Percentiles rank a stretch among this genome's conserved stretches.
phyloP scores from a whole-genome alignment of 441 rosid species.

The Pelargonium cotyledonis region DNA sequence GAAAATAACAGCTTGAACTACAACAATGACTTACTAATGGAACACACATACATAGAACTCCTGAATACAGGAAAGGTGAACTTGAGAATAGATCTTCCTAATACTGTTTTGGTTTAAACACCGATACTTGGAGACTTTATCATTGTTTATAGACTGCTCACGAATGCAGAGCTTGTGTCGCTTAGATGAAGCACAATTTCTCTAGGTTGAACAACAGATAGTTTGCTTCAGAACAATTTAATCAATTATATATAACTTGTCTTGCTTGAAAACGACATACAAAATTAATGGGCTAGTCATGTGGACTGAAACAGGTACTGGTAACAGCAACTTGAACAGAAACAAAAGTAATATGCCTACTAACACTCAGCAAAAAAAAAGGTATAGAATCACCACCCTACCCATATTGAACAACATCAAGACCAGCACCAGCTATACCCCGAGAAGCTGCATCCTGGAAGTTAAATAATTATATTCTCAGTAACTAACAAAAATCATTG shows the following conservation, averaged over 20 bases:
- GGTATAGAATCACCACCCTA: conserved; percentile 32
- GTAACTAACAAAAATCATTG: neutral
- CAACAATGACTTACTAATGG: neutral
- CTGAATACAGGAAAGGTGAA: neutral
- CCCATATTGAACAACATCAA: conserved; percentile 89
- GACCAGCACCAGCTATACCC: conserved; percentile 64
- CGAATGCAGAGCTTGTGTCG: neutral
- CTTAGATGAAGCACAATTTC: neutral
- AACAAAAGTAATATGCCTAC: neutral
- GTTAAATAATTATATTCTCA: conserved; percentile 18
- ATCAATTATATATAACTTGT: conserved; percentile 3
- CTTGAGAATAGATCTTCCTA: neutral
- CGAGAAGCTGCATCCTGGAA: conserved; percentile 85
- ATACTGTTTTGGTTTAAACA: neutral
- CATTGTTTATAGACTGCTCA: neutral
- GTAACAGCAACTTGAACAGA: conserved; percentile 11
- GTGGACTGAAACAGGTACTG: neutral
- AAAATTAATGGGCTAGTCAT: neutral
- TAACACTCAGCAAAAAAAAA: conserved; percentile 11
- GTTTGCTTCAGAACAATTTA: conserved; percentile 1
- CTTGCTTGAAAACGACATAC: conserved; percentile 1
- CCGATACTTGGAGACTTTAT: neutral
- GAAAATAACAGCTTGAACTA: neutral
- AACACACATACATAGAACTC: neutral
- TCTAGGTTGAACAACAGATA: neutral